Evolutionary conservation across 106 monocot genomes (phyloP), one percentile per base, ranked within the genome.

Genomic region (Dactylorhiza incarnata): DNA sequence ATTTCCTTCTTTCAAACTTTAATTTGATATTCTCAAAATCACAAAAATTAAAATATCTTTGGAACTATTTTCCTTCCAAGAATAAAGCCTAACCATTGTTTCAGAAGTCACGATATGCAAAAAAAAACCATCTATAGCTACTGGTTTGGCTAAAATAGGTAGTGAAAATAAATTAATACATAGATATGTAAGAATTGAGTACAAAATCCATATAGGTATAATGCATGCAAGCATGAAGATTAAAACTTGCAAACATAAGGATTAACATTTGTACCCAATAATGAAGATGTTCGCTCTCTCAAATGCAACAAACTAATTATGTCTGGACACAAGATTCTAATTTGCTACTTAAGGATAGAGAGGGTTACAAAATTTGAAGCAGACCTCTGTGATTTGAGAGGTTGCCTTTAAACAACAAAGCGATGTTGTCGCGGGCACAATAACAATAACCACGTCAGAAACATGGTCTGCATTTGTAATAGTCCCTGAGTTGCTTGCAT

Each of bases 401-500:
- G 50, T 82, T 22, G 49, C 55, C 52, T 54, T 63, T 66, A 43
- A 59, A 67, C 82, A 82, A 56, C 79, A 82, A 73, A 71, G 54
- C 17, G 66, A 15, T 75, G 62, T 75, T 44, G 71, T 23, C 45
- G 50, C 25, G 23, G 85, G 49, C 47, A 67, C 55, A 74, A 83
- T 68, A 8, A 85, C 73, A 49, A 89, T 79, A 3, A 49, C 86
- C 20, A 72, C 89, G 66, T 89, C 86, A 52, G 80, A 81, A 8
- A 19, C 79, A 23, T 61, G 73, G 13, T 73, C 82, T 49, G 76
- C 25, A 56, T 76, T 71, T 75, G 58, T 82, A 53, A 8, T 7
- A 43, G 73, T 80, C 8, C 67, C 71, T 53, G 20, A 72, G 66
- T 25, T 82, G 78, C 80, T 68, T 69, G 82, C 82, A 45, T 72